phyloP scores from a whole-genome alignment of 2,329 filamentous ascomycete species.

The Lojkania enalia region DNA sequence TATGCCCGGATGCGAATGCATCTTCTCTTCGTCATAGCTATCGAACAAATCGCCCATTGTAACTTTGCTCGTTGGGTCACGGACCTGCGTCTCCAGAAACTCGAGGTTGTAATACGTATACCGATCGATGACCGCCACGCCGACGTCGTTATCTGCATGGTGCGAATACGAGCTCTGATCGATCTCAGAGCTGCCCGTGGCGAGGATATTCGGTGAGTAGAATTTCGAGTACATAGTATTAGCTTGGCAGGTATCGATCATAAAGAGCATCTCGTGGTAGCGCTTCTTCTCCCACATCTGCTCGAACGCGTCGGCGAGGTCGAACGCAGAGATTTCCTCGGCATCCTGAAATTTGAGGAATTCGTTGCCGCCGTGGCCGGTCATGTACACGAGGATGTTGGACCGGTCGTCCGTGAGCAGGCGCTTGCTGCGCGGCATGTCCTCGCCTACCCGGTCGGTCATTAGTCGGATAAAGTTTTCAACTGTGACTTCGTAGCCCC shows the following conservation, averaged over 20 bases:
- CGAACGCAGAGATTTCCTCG: constrained; percentile 95
- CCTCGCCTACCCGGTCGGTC: constrained; percentile 90
- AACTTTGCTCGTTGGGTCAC: constrained; percentile 82
- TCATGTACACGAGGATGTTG: constrained; percentile 99
- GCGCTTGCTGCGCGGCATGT: constrained; percentile 93
- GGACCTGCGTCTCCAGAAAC: constrained; percentile 88
- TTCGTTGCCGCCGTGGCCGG: constrained; percentile 94
- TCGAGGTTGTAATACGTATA: constrained; percentile 99
- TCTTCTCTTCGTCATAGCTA: constrained; percentile 92
- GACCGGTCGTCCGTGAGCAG: constrained; percentile 92
- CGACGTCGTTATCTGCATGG: constrained; percentile 96
- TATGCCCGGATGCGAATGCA: constrained; percentile 88
- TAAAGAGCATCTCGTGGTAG: constrained; percentile 98
- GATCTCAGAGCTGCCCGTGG: constrained; percentile 92
- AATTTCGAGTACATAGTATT: constrained; percentile 99
- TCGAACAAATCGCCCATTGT: constrained; percentile 94
- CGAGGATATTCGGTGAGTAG: constrained; percentile 97
- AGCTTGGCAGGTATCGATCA: constrained; percentile 99
- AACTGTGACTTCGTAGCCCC: constrained; percentile 97
- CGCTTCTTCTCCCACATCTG: constrained; percentile 99
- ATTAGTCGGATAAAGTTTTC: constrained; percentile 97
- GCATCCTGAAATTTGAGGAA: constrained; percentile 98
- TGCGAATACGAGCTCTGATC: constrained; percentile 97
- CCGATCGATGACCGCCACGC: constrained; percentile 95
- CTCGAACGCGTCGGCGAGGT: constrained; percentile 94